Conservation (phyloP, 176 grass and related monocot species). For the Puya raimondii region DNA sequence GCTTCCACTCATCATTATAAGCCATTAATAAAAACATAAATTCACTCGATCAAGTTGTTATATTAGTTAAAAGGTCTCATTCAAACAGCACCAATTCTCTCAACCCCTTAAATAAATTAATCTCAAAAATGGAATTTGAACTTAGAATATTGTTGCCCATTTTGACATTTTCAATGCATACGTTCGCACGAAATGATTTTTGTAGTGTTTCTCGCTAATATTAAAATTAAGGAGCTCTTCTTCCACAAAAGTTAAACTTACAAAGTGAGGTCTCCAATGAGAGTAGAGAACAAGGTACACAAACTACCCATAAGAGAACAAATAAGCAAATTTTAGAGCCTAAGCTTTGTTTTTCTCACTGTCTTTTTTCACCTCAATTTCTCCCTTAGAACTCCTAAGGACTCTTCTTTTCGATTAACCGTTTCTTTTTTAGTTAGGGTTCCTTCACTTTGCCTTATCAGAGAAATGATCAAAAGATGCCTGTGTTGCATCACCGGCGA, state of each 20-base stretch:
- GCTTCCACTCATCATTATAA: no score
- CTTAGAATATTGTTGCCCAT: not conserved
- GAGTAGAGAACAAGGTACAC: constrained; percentile 24
- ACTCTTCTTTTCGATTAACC: not conserved
- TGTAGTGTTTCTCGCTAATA: no score
- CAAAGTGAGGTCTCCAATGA: constrained; percentile 39
- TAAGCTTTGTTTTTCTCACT: not conserved
- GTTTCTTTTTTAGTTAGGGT: not conserved
- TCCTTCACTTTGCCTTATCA: not conserved
- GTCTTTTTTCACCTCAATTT: not conserved
- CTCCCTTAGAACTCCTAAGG: not conserved
- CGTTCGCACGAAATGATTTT: no score
- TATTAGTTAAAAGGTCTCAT: no score
- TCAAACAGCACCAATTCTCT: no score
- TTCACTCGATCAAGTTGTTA: no score
- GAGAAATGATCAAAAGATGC: constrained; percentile 40
- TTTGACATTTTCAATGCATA: not conserved
- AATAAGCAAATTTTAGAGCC: constrained; percentile 19
- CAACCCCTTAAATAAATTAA: no score
- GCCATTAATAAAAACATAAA: no score
- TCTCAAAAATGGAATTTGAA: no score
- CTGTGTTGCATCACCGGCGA: constrained; percentile 38
- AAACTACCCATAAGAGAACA: constrained; percentile 14
- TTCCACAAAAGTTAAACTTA: not conserved
- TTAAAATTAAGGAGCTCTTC: not conserved